These are phyloP conservation scores for Plasmodium vivax DNA, from an alignment of 169 alveolate genomes.

Conservation along the genomic window DNA sequence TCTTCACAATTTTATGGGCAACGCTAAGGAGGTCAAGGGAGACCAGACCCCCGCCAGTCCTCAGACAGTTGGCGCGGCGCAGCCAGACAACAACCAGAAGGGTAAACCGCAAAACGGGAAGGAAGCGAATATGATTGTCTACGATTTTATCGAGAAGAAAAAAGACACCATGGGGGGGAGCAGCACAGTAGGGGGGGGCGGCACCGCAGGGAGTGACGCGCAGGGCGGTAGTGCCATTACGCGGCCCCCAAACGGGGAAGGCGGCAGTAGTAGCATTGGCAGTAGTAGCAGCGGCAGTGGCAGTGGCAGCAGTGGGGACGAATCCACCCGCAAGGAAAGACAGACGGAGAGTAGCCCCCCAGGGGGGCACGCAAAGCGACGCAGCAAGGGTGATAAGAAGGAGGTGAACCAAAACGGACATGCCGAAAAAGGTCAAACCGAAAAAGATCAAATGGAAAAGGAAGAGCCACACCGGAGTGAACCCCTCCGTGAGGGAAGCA, in stretches of 20 bases:
- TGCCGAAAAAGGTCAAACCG: no score
- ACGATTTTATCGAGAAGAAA: slow-evolving; percentile 31
- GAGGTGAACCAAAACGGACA: background rate
- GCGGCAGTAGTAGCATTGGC: background rate
- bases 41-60: background rate
- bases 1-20: background rate
- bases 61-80: background rate
- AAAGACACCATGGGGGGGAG: background rate
- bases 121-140: slow-evolving; percentile 3
- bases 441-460: background rate
- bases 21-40: background rate
- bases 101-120: background rate
- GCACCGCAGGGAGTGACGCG: background rate
- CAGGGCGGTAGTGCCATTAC: background rate
- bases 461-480: background rate
- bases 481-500: background rate
- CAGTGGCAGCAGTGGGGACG: background rate
- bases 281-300: background rate
- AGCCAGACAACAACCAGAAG: background rate
- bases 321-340: background rate
- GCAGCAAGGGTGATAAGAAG: background rate
- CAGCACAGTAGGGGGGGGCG: background rate
- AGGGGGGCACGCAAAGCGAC: background rate
- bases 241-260: background rate
- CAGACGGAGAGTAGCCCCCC: background rate